Base-by-base conservation (phyloP, 108 stramenopile species). In the Ochromonas danica region DNA sequence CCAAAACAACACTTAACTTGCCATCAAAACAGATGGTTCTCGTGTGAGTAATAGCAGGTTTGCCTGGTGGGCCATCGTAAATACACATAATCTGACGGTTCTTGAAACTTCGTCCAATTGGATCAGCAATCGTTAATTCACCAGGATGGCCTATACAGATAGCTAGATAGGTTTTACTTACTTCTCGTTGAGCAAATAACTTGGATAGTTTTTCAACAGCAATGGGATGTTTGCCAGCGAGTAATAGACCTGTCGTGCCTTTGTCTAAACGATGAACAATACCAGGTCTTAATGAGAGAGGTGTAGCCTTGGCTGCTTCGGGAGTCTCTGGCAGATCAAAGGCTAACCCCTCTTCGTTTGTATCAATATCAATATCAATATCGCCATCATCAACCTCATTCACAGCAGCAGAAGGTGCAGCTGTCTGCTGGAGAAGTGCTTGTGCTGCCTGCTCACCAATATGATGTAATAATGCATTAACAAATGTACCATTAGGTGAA, bases 231-330 rank as follows among this genome's bases (percentile, higher is more conserved):
- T 97, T 97, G 25, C 95, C 94, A n/a, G 95, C 94, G n/a, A 97
- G 90, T 39, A 97, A 78, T 30, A 95, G 88, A 27, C 96, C 96
- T 1, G 93, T 93, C 2, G 96, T 97, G 27, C 94, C 95, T 85
- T 96, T 96, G 81, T 97, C 96, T 43, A 97, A 70, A 10, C 96
- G 91, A 78, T 97, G 96, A 3, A 97, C 95, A 79, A 97, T 94
- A 0, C 96, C 96, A 35, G 96, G 96, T 30, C 96, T 90, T n/a
- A 43, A 10, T 10, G 35, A 67, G 3, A 67, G 35, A 35, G 63
- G 63, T 67, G 63, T 14, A 35, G 63, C 63, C 17, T 10, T 6
- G 3, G 63, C 63, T 10, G 63, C 63, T 67, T 67, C 63, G 31
- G 63, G 63, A 35, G 63, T 67, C 25, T 67, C 63, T 10, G 63